These are phyloP conservation scores for Camellia sinensis DNA, from an alignment of 148 eudicot genomes.

Conservation along the genomic window DNA sequence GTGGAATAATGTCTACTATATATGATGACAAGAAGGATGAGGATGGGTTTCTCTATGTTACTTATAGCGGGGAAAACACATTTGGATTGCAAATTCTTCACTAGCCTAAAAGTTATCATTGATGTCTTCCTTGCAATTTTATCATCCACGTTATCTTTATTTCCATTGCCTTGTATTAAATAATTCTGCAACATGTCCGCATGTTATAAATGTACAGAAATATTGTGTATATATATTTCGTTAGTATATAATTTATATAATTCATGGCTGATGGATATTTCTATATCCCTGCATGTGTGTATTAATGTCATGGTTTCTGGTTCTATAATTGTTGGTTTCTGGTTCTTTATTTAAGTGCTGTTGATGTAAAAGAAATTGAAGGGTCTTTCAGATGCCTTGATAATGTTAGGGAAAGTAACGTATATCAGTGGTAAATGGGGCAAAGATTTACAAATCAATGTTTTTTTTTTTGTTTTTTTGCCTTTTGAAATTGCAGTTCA, in stretches of 20 bases:
- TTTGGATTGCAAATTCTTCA: slow-evolving; percentile 24
- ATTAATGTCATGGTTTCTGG: too few species aligned
- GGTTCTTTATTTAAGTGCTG: background rate
- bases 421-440: too few species aligned
- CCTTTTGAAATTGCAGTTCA: too few species aligned
- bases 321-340: background rate
- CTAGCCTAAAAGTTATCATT: background rate
- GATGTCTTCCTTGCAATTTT: background rate
- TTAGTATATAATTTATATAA: background rate
- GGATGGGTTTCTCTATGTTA: slow-evolving; percentile 42
- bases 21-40: slow-evolving; percentile 43
- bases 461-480: too few species aligned
- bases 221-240: background rate
- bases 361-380: background rate
- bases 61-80: slow-evolving; percentile 47
- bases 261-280: background rate
- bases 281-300: background rate
- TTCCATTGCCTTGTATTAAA: background rate
- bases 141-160: background rate
- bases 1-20: slow-evolving; percentile 38
- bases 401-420: background rate
- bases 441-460: too few species aligned
- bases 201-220: background rate
- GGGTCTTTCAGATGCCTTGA: background rate
- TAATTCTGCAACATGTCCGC: background rate